Evolutionary conservation across 441 rosid species (phyloP).

Genomic region (Gossypium armourianum): DNA sequence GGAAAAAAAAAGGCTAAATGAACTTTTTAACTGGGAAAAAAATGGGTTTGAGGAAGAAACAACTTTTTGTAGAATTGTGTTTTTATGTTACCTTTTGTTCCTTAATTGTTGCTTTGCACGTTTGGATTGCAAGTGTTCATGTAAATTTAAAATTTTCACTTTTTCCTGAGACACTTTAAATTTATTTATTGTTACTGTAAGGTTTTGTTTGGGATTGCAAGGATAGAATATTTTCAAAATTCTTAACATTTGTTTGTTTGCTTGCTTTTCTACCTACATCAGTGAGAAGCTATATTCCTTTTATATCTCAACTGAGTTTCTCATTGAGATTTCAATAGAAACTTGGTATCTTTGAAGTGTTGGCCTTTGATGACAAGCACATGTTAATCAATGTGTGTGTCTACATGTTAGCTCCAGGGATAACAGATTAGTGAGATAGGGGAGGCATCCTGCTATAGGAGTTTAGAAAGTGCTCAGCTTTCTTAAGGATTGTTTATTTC

Average conservation of each 20-base stretch:
- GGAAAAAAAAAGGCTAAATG: too few relatives aligned
- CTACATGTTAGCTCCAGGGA: not conserved
- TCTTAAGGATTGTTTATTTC: not conserved
- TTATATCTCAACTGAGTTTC: not conserved
- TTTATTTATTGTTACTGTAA: not conserved
- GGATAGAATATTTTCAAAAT: not conserved
- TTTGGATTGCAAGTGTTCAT: not conserved
- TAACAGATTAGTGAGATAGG: not conserved
- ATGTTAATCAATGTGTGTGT: not conserved
- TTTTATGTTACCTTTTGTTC: not conserved
- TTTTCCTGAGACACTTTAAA: not conserved
- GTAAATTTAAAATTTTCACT: not conserved
- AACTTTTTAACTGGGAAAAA: not conserved
- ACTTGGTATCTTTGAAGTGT: not conserved
- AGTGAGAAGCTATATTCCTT: not conserved
- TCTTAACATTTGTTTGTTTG: not conserved
- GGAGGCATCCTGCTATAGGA: not conserved
- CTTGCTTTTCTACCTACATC: not conserved
- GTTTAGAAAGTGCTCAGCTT: not conserved
- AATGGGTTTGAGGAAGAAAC: not conserved
- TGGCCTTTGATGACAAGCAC: not conserved
- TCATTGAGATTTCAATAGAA: not conserved
- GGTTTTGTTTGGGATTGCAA: slow-evolving; percentile 1
- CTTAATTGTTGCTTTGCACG: not conserved
- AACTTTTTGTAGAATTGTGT: not conserved